These are phyloP conservation scores for Teunomyces aglyptinius DNA, from an alignment of 805 yeast species.

Conservation along the genomic window DNA sequence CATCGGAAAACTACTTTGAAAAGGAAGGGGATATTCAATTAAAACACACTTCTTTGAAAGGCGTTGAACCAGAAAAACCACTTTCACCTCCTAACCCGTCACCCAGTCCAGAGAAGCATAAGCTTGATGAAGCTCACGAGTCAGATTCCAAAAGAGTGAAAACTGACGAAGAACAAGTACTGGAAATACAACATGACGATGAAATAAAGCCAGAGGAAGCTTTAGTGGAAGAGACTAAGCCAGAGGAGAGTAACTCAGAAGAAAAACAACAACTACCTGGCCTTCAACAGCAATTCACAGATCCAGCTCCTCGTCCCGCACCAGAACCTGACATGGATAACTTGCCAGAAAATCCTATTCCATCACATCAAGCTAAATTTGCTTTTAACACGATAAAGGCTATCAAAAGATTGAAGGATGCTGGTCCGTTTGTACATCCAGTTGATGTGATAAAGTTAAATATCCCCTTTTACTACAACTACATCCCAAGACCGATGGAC, in stretches of 20 bases:
- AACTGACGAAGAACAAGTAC: constrained; percentile 12
- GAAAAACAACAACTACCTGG: constrained; percentile 6
- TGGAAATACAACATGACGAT: constrained; percentile 5
- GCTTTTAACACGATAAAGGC: constrained; percentile 79
- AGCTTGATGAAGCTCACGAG: constrained; percentile 25
- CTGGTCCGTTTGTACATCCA: constrained; percentile 84
- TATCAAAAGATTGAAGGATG: constrained; percentile 86
- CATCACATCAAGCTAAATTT: constrained; percentile 80
- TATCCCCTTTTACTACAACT: constrained; percentile 86
- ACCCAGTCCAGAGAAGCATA: constrained; percentile 40
- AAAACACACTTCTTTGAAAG: constrained; percentile 3
- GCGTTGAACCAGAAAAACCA: constrained; percentile 32
- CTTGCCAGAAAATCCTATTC: constrained; percentile 65
- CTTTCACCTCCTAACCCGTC: constrained; percentile 47
- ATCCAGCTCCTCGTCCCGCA: constrained; percentile 76
- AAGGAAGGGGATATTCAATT: not conserved
- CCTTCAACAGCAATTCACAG: constrained; percentile 15
- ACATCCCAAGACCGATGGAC: constrained; percentile 88
- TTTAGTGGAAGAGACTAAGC: not conserved
- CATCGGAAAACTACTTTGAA: constrained; percentile 22
- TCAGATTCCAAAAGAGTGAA: constrained; percentile 19
- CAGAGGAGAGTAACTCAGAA: not conserved
- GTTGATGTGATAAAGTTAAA: constrained; percentile 87
- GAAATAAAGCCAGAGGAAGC: constrained; percentile 8
- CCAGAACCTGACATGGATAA: constrained; percentile 71